These are phyloP conservation scores for Xylaria sp. DNA, from an alignment of 2,329 filamentous ascomycete species.

Conservation along the genomic window DNA sequence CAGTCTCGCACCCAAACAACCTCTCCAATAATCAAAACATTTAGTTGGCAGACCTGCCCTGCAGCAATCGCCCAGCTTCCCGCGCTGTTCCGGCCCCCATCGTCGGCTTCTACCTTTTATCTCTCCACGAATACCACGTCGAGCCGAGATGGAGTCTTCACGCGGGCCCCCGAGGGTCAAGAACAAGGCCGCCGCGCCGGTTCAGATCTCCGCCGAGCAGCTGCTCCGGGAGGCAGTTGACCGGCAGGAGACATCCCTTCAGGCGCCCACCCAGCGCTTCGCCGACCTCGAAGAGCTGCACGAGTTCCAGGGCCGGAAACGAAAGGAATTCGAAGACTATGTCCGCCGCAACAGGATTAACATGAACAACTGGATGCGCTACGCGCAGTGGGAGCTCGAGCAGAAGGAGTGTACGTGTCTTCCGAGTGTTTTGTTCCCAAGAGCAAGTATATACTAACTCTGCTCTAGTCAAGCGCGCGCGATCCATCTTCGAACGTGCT, in stretches of 20 bases:
- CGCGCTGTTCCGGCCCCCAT: background rate
- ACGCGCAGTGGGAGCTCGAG: constrained; percentile 95
- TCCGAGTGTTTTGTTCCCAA: background rate
- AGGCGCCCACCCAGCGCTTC: constrained; percentile 92
- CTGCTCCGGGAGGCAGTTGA: constrained; percentile 96
- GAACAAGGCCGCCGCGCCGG: constrained; percentile 92
- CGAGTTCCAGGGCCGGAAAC: constrained; percentile 93
- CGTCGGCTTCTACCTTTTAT: background rate
- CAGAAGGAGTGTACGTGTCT: constrained; percentile 75
- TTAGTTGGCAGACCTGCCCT: constrained; percentile 7
- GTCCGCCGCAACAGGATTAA: constrained; percentile 91
- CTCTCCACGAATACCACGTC: constrained; percentile 4
- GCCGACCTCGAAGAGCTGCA: constrained; percentile 96
- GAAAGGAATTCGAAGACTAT: constrained; percentile 98
- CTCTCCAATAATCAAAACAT: background rate
- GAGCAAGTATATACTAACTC: background rate
- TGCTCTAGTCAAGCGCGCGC: constrained; percentile 67
- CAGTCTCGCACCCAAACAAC: constrained; percentile 12
- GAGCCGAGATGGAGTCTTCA: constrained; percentile 76
- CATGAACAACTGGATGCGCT: constrained; percentile 99
- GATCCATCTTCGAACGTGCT: constrained; percentile 92
- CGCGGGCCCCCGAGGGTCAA: constrained; percentile 95
- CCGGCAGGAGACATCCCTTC: constrained; percentile 83
- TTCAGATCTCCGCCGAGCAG: constrained; percentile 95
- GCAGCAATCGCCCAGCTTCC: background rate